Base-by-base conservation (phyloP, 768 basidiomycete species). In the Tylopilus rubrobrunneus region DNA sequence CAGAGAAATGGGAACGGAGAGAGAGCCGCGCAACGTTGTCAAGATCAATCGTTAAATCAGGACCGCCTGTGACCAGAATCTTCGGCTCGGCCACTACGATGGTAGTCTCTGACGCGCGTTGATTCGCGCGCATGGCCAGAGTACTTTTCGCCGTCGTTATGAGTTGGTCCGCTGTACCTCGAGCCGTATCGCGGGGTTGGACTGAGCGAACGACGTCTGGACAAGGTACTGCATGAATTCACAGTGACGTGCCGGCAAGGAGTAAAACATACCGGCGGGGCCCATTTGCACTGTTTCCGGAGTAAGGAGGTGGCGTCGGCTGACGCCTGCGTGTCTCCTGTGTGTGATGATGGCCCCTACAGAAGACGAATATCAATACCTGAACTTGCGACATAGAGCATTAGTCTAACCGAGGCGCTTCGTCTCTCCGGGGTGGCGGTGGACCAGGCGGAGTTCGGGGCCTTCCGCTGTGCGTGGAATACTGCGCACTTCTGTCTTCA, bases 131-230 rank as follows among this genome's bases (percentile, higher is more conserved):
- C 60, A 43, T 67, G 60, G 51, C 73, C 73, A 67, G 79, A 52
- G 58, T 85, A 83, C 62, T 80, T 79, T 60, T 81, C 81, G 62
- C 71, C 65, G 55, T 76, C 59, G 48, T 68, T 54, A 52, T 55
- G 47, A 51, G 42, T 66, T 45, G 77, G 64, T 61, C 84, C 83
- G 39, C 72, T 67, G 47, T 86, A 83, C 68, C 85, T 86, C 48
- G 73, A 68, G 23, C 68, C 62, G 46, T 81, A 72, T 41, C 82
- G 75, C 52, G 79, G 71, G 56, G 79, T 78, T 55, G 80, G 81
- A 61, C 88, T 90, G 62, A 82, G 78, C 33, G 89, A 91, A 49
- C 88, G 85, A 60, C 88, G 85, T 53, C 86, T 87, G 55, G 23
- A 49, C 19, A 48, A 39, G 19, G 25, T 43, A 25, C 50, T 36